These are phyloP conservation scores for Chalaropsis ovoidea DNA, from an alignment of 2,329 filamentous ascomycete species.

Conservation along the genomic window DNA sequence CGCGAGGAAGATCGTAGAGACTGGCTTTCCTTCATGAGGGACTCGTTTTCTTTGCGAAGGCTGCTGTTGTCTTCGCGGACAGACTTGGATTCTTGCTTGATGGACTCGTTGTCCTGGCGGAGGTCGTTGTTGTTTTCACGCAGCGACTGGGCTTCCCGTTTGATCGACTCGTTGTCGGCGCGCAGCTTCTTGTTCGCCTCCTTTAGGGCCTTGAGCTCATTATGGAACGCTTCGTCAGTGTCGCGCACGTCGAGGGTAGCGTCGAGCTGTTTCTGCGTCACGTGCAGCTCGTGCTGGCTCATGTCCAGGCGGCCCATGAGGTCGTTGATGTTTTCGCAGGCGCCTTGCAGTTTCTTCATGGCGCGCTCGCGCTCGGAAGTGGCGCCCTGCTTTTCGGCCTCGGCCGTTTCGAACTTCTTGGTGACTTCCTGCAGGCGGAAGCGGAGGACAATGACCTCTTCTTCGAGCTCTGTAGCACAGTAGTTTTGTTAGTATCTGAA, in stretches of 20 bases:
- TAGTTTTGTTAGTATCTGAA: background rate
- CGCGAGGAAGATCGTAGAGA: conserved; percentile 38
- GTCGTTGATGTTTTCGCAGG: conserved; percentile 48
- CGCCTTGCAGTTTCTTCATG: conserved; percentile 51
- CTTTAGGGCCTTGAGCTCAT: conserved; percentile 36
- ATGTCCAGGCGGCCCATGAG: conserved; percentile 37
- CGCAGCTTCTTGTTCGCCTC: conserved; percentile 28
- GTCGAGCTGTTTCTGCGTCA: conserved; percentile 36
- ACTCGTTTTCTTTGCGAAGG: conserved; percentile 37
- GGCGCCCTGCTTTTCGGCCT: conserved; percentile 53
- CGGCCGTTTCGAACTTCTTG: conserved; percentile 50
- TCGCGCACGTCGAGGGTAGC: conserved; percentile 35
- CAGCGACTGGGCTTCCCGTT: conserved; percentile 37
- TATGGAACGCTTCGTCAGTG: conserved; percentile 35
- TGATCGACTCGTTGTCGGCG: conserved; percentile 31
- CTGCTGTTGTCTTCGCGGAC: conserved; percentile 37
- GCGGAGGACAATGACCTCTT: conserved; percentile 50
- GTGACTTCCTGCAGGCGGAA: conserved; percentile 52
- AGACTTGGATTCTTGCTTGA: conserved; percentile 36
- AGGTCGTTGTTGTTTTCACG: conserved; percentile 36
- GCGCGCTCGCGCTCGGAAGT: conserved; percentile 56
- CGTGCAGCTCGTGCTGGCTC: conserved; percentile 37
- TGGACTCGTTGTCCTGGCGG: conserved; percentile 32
- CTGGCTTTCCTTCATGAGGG: conserved; percentile 38
- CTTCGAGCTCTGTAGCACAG: conserved; percentile 42